These are phyloP conservation scores for Pseudogymnoascus sp. DNA, from an alignment of 2,329 filamentous ascomycete genomes.

Conservation along the genomic window DNA sequence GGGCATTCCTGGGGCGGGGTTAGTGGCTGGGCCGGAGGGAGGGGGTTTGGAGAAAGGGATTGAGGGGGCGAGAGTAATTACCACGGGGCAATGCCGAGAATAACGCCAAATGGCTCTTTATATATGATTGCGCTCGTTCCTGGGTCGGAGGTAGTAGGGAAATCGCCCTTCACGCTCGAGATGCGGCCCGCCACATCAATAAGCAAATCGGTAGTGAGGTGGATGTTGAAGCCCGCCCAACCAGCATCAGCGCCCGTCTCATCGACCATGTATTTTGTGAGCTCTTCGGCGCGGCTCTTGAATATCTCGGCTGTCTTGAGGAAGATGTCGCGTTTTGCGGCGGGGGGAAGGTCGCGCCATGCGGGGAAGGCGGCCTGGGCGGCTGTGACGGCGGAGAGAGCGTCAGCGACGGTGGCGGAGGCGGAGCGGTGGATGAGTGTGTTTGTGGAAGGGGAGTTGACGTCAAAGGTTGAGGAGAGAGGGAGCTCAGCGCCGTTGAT, in stretches of 20 bases:
- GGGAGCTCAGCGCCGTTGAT: constrained; percentile 41
- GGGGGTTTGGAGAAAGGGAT: not conserved
- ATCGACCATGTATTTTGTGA: constrained; percentile 50
- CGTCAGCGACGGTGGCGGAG: constrained; percentile 50
- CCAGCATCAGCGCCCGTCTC: constrained; percentile 42
- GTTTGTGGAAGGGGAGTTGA: constrained; percentile 50
- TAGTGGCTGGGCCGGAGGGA: not conserved
- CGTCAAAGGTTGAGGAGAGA: constrained; percentile 45
- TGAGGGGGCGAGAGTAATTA: constrained; percentile 34
- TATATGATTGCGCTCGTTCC: constrained; percentile 57
- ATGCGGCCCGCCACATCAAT: constrained; percentile 40
- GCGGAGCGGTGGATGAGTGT: constrained; percentile 50
- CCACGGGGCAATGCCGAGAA: constrained; percentile 78
- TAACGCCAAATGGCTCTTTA: constrained; percentile 72
- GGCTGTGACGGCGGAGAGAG: constrained; percentile 44
- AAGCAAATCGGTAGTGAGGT: constrained; percentile 34
- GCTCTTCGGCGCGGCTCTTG: constrained; percentile 52
- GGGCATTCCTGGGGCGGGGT: constrained; percentile 44
- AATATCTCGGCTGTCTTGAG: constrained; percentile 63
- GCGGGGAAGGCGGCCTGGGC: constrained; percentile 62
- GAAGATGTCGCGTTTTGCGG: constrained; percentile 61
- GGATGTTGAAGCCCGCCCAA: constrained; percentile 39
- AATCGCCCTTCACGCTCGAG: constrained; percentile 30
- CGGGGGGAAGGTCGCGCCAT: constrained; percentile 60
- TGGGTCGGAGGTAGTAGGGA: constrained; percentile 37